Evolutionary conservation across 495 filamentous ascomycete genomes (phyloP).

Genomic region (Hyphodiscus hymeniophilus): DNA sequence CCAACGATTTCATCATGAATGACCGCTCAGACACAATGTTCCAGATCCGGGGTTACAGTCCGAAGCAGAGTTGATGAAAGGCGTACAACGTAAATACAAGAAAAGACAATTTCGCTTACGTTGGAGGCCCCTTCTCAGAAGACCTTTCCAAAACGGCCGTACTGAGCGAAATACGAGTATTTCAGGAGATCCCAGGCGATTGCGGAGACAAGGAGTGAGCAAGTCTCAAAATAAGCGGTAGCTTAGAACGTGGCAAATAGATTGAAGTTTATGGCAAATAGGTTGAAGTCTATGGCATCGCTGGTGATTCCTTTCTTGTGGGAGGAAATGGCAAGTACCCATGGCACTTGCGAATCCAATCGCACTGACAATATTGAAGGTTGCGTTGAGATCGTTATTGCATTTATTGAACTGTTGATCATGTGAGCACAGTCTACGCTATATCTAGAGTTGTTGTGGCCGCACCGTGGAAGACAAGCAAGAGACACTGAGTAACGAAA

Average conservation of each 20-base stretch:
- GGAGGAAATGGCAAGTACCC: conserved; percentile 14
- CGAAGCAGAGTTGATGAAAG: too few relatives aligned
- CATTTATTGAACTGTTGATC: conserved; percentile 11
- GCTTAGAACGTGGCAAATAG: too few relatives aligned
- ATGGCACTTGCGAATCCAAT: conserved; percentile 12
- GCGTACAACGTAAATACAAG: conserved; percentile 3
- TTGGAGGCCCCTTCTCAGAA: conserved; percentile 2
- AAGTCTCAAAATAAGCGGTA: too few relatives aligned
- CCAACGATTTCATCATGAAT: too few relatives aligned
- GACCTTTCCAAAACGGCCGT: conserved; percentile 10
- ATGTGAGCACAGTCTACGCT: not conserved
- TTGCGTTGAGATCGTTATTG: conserved; percentile 12
- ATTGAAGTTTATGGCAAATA: conserved; percentile 13
- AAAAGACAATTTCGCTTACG: not conserved
- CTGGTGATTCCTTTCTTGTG: conserved; percentile 11
- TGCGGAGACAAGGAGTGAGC: conserved; percentile 12
- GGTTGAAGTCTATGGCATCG: conserved; percentile 8
- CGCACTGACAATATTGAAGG: conserved; percentile 10
- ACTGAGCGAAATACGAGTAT: conserved; percentile 11
- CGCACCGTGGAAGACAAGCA: conserved; percentile 11
- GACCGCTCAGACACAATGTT: too few relatives aligned
- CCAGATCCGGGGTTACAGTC: too few relatives aligned
- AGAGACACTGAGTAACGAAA: conserved; percentile 7
- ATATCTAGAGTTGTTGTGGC: not conserved
- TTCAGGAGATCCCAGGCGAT: conserved; percentile 12